A percentile compares a stretch with the other conserved stretches of the same genome.
These are phyloP conservation scores for Panus rudis DNA, from an alignment of 768 basidiomycete species.

Conservation along the genomic window DNA sequence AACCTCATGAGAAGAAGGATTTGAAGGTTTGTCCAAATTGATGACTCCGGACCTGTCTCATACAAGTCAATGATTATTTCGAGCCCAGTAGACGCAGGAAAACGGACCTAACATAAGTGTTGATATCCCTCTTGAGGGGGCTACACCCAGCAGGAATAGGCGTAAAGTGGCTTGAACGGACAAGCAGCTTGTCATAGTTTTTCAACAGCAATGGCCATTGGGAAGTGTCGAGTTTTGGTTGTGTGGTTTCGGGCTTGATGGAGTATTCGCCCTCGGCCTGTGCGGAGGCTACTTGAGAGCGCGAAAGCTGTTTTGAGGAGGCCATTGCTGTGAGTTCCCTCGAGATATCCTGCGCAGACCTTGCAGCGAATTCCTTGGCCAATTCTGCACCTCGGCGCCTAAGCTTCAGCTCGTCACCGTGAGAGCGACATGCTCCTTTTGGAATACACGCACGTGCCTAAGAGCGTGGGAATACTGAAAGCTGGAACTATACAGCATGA, in stretches of 20 bases:
- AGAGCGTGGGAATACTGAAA: slow-evolving; percentile 17
- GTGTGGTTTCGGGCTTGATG: slow-evolving; percentile 70
- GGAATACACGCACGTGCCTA: slow-evolving; percentile 9
- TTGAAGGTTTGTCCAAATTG: slow-evolving; percentile 98
- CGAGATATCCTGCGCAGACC: too few relatives aligned
- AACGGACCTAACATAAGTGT: slow-evolving; percentile 79
- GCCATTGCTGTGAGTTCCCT: slow-evolving; percentile 34
- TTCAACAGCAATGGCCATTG: slow-evolving; percentile 97
- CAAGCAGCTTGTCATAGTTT: slow-evolving; percentile 96
- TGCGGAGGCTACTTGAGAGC: slow-evolving; percentile 65
- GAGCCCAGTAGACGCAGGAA: slow-evolving; percentile 24
- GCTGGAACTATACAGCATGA: slow-evolving; percentile 47
- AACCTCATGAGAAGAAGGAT: slow-evolving; percentile 98
- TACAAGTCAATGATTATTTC: background rate
- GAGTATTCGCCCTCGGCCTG: slow-evolving; percentile 71
- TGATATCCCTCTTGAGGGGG: slow-evolving; percentile 92
- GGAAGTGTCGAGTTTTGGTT: slow-evolving; percentile 85
- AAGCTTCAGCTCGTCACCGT: slow-evolving; percentile 3
- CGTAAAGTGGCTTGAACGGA: slow-evolving; percentile 95
- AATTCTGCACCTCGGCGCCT: too few relatives aligned
- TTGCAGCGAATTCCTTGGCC: slow-evolving; percentile 9
- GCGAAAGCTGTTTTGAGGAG: slow-evolving; percentile 40
- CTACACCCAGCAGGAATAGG: slow-evolving; percentile 93
- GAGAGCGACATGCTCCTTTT: slow-evolving; percentile 8
- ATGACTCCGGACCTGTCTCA: slow-evolving; percentile 88